Percentiles rank a stretch among this genome's conserved stretches.
These are phyloP conservation scores for Fusarium brachygibbosum DNA, from an alignment of 2,329 filamentous ascomycete genomes.

Conservation along the genomic window DNA sequence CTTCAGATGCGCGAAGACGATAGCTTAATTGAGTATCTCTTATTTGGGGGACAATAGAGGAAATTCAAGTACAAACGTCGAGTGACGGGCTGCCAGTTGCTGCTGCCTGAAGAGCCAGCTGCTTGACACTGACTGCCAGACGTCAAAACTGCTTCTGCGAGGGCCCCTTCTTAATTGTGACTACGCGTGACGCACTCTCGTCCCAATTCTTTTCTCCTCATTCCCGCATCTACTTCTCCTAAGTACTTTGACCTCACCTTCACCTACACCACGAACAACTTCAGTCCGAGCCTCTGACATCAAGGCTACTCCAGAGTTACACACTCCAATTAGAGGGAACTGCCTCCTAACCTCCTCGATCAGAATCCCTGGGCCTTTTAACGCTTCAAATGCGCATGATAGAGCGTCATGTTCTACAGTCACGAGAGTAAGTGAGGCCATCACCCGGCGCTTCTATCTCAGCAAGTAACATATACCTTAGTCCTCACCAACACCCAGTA, in stretches of 20 bases:
- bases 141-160: conserved; percentile 5
- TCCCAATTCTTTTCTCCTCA: conserved; percentile 15
- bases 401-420: conserved; percentile 85
- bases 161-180: not conserved
- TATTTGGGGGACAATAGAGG: not conserved
- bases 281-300: not conserved
- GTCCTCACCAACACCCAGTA: conserved; percentile 88
- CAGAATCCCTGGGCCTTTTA: not conserved
- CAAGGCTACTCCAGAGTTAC: conserved; percentile 1
- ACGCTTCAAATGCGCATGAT: not conserved
- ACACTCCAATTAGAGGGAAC: not conserved
- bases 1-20: not conserved
- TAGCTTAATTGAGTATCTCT: not conserved
- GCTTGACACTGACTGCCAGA: conserved; percentile 36
- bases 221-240: conserved; percentile 11
- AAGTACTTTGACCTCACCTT: conserved; percentile 16
- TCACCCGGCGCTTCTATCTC: not conserved
- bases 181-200: conserved; percentile 16
- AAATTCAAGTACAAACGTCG: not conserved
- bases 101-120: conserved; percentile 36
- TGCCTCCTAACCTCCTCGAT: not conserved
- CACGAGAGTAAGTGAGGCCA: conserved; percentile 79
- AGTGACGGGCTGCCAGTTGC: conserved; percentile 8
- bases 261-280: conserved; percentile 23
- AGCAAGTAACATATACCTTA: conserved; percentile 52